Conservation (phyloP, 306 rosid species). For the Biancaea sappan region DNA sequence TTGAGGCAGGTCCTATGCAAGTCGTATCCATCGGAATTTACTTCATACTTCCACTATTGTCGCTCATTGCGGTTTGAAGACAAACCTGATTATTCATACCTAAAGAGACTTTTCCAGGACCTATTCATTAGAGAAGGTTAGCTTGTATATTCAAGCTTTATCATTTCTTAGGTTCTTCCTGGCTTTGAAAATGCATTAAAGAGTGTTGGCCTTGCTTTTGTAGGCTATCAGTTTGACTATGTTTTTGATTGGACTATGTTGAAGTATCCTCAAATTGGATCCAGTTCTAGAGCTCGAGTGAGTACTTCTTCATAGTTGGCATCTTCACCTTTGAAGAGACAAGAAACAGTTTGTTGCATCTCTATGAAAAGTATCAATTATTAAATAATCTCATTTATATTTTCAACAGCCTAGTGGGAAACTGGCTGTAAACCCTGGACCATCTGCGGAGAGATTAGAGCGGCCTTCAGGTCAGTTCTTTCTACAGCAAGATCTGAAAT, state of each 20-base stretch:
- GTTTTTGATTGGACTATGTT: no score
- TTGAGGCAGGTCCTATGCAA: slow-evolving; percentile 72
- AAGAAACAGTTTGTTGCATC: slow-evolving; percentile 18
- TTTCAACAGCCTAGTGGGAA: slow-evolving; percentile 66
- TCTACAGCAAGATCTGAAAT: slow-evolving; percentile 28
- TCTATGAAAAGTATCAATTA: slow-evolving; percentile 19
- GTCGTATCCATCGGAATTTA: slow-evolving; percentile 76
- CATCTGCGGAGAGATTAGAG: slow-evolving; percentile 62
- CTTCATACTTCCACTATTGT: slow-evolving; percentile 92
- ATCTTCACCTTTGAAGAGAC: slow-evolving; percentile 27
- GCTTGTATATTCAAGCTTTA: slow-evolving; percentile 12
- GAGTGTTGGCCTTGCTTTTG: slow-evolving; percentile 30
- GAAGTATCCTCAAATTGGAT: slow-evolving; percentile 91
- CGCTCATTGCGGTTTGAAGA: slow-evolving; percentile 94
- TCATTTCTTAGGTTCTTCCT: slow-evolving; percentile 12
- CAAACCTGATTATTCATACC: slow-evolving; percentile 91
- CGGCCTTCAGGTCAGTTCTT: slow-evolving; percentile 73
- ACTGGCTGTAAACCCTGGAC: slow-evolving; percentile 63
- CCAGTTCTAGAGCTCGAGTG: slow-evolving; percentile 82
- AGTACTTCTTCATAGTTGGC: slow-evolving; percentile 41
- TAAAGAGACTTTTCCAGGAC: slow-evolving; percentile 88
- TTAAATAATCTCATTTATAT: slow-evolving; percentile 24
- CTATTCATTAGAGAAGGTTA: slow-evolving; percentile 93
- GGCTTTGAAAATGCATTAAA: slow-evolving; percentile 12
- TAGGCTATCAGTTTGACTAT: slow-evolving; percentile 96